Evolutionary conservation across 495 filamentous ascomycete species (phyloP), one percentile per base, ranked within the genome.

Genomic region (Hyaloscypha bicolor): DNA sequence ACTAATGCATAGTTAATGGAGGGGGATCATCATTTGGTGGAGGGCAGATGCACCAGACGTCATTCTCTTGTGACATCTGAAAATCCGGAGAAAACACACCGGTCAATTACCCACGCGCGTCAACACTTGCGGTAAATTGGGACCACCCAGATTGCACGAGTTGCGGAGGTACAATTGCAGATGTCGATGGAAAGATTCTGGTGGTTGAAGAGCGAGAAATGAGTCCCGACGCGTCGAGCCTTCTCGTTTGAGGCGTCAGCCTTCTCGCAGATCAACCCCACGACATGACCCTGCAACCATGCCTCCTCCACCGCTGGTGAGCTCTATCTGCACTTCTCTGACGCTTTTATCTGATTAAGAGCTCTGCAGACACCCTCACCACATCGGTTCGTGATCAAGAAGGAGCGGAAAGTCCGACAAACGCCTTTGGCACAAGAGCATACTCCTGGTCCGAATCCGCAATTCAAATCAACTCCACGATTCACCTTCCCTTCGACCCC

Each of bases 391-490:
- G 64, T 75, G 45, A 63, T 72, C 53, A 71, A 72, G 45, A 72
- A 72, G 53, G 60, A 68, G 56, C 57, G 60, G 25, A 48, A 60
- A 6, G 42, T 57, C 9, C 55, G 57, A 52, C 61, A 64, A 31
- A 39, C 69, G 6, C 67, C 67, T 6, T 33, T 69, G 37, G 25
- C 55, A 9, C 59, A 39, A 63, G 32, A 68, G 16, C 52, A 60
- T n/a, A 56, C 60, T 22, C 61, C 66, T 19, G 61, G 55, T 42
- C 51, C 69, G 29, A 63, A 60, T 29, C 52, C 71, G 16, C 72
- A 72, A 67, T 75, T 75, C 66, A 72, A 75, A 42, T 32, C 65
- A 9, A 71, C 73, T 37, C 73, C 73, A 66, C 68, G 71, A 35
- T 75, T 75, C 61, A 63, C 62, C 21, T 66, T 72, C 56, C 51